Base-by-base conservation (phyloP, 768 basidiomycete genomes). In the Harrya chromipes region DNA sequence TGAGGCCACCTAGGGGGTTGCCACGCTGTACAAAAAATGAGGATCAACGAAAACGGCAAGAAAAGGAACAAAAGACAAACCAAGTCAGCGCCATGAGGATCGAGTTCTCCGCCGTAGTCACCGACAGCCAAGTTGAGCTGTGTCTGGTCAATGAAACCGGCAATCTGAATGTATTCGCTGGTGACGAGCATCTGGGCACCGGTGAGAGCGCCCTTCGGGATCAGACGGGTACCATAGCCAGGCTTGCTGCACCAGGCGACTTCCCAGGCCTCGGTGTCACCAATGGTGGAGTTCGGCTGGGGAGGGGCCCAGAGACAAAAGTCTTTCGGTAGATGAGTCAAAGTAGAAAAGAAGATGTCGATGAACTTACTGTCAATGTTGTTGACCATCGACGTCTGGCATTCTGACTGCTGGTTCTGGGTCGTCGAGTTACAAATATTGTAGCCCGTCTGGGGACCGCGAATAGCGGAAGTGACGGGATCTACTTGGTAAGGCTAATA, bases 51-150 rank as follows among this genome's bases (percentile, higher is more conserved):
- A 59, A 61, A 37, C 36, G 27, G 4, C 29, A 63, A 46, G 19
- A 33, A 33, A 33, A 6, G 33, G 14, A 16, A 16, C 0, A 37
- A 7, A 37, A n/a, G 14, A 68, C 72, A 13, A 43, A 79, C 78
- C 47, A 69, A 57, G 63, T 89, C 87, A 52, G 85, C 85, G 50
- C 87, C 87, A 54, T 85, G 83, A 14, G 85, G 80, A 65, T 90
- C 85, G 44, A 89, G 75, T 67, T 91, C 89, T 49, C 89, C 90
- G 55, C 90, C 90, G 29, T 59, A 77, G 58, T 92, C 90, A 12
- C 49, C 65, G 0, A 63, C 12, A 11, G 63, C 47, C 17, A 90
- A 54, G 68, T 85, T 74, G 54, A 92, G 66, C 40, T 61, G 52
- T 3, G 69, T 70, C 69, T 91, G 87, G 61, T 90, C 72, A 52